These are phyloP conservation scores for Gloeostereum incarnatum DNA, from an alignment of 768 basidiomycete species.

Conservation along the genomic window DNA sequence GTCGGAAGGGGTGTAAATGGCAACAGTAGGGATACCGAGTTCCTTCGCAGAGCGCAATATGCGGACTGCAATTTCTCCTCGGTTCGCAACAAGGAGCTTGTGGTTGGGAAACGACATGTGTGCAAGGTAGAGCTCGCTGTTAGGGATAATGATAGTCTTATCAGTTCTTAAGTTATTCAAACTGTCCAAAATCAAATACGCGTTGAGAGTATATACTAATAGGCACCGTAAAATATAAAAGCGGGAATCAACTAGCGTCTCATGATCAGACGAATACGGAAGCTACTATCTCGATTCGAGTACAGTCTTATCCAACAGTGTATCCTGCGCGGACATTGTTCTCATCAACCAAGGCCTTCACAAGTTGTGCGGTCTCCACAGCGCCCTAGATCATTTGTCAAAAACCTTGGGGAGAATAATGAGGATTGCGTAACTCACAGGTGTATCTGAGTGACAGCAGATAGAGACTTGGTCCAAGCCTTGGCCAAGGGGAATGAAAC, in stretches of 20 bases:
- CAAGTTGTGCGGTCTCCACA: slow-evolving; percentile 38
- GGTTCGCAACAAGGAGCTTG: slow-evolving; percentile 58
- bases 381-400: slow-evolving; percentile 28
- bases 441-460: slow-evolving; percentile 59
- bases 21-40: slow-evolving; percentile 43
- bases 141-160: too few relatives aligned
- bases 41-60: slow-evolving; percentile 46
- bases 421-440: slow-evolving; percentile 29
- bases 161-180: too few relatives aligned
- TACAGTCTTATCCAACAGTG: too few relatives aligned
- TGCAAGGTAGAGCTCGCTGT: too few relatives aligned
- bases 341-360: slow-evolving; percentile 47
- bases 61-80: slow-evolving; percentile 64
- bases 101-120: slow-evolving; percentile 18
- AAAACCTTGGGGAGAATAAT: slow-evolving; percentile 2
- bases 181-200: too few relatives aligned
- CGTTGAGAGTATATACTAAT: too few relatives aligned
- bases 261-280: too few relatives aligned
- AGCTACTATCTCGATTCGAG: too few relatives aligned
- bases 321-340: slow-evolving; percentile 31
- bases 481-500: slow-evolving; percentile 29
- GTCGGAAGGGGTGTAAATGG: slow-evolving; percentile 53
- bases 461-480: slow-evolving; percentile 45
- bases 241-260: too few relatives aligned
- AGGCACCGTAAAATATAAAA: too few relatives aligned